phyloP scores from a whole-genome alignment of 176 grass and related monocot species.

The Carex littledalei region DNA sequence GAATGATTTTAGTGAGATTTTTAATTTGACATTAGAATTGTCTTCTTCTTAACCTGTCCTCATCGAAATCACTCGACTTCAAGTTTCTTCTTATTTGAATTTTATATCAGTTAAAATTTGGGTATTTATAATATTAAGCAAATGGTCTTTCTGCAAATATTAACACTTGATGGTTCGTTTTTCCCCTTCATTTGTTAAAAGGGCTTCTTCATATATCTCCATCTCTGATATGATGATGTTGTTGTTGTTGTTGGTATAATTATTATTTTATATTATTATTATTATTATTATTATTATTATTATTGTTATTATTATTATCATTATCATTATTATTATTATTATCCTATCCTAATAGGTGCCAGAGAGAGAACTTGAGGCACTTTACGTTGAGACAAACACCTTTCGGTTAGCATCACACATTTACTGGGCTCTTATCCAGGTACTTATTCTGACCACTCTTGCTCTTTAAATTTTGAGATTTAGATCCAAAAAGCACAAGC shows the following conservation, averaged over 20 bases:
- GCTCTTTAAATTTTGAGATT: neutral
- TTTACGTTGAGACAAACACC: conserved; percentile 90
- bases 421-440: conserved; percentile 97
- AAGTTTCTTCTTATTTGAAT: neutral
- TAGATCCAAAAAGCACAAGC: neutral
- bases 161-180: neutral
- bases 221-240: neutral
- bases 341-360: conserved; percentile 31
- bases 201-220: neutral
- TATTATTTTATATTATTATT: neutral
- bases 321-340: neutral
- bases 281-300: neutral
- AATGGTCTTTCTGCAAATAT: neutral
- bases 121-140: neutral
- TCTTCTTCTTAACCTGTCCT: neutral
- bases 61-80: neutral
- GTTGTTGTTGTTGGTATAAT: neutral
- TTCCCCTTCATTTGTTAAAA: neutral
- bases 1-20: neutral
- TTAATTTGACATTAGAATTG: neutral
- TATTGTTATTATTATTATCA: neutral
- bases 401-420: conserved; percentile 79
- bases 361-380: conserved; percentile 49
- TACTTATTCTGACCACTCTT: neutral
- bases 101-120: neutral